Conservation (phyloP, 106 monocot species). For the Iris macrosiphon region DNA sequence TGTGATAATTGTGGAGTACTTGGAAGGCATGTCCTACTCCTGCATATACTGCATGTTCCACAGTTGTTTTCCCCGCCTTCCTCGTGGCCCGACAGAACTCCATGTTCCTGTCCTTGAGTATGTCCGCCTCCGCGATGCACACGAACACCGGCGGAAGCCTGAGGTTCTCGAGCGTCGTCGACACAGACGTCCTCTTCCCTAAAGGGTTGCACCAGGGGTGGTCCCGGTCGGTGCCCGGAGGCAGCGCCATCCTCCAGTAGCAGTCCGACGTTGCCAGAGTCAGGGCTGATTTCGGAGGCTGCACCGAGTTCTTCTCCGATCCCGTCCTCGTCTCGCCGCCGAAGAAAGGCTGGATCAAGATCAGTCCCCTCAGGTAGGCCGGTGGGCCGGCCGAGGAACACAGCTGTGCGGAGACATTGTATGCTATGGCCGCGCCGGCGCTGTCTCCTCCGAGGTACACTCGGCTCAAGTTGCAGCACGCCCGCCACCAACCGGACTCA, state of each 20-base stretch:
- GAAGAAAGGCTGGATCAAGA: constrained; percentile 71
- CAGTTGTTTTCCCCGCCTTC: constrained; percentile 40
- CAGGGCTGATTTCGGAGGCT: constrained; percentile 42
- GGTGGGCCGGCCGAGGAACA: neutral
- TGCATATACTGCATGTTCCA: constrained; percentile 30
- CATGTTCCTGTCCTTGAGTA: constrained; percentile 55
- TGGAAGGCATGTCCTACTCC: constrained; percentile 94
- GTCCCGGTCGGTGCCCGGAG: constrained; percentile 40
- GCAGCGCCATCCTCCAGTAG: constrained; percentile 80
- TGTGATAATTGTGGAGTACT: constrained; percentile 28
- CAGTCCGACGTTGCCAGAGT: constrained; percentile 48
- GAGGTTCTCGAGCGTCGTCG: neutral
- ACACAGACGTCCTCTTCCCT: constrained; percentile 1
- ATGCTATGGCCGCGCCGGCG: constrained; percentile 64
- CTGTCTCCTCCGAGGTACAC: constrained; percentile 78
- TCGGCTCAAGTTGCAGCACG: constrained; percentile 29
- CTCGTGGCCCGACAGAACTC: constrained; percentile 53
- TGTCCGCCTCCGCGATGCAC: constrained; percentile 58
- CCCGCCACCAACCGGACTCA: constrained; percentile 20
- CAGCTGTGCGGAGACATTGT: constrained; percentile 34
- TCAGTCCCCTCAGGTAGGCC: constrained; percentile 18
- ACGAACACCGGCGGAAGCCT: constrained; percentile 36
- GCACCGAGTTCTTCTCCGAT: constrained; percentile 41
- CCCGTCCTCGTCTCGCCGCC: constrained; percentile 49
- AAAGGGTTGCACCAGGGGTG: constrained; percentile 68